phyloP scores from a whole-genome alignment of 192 early-diverging fungal genomes.

The Irineochytrium annulatum region DNA sequence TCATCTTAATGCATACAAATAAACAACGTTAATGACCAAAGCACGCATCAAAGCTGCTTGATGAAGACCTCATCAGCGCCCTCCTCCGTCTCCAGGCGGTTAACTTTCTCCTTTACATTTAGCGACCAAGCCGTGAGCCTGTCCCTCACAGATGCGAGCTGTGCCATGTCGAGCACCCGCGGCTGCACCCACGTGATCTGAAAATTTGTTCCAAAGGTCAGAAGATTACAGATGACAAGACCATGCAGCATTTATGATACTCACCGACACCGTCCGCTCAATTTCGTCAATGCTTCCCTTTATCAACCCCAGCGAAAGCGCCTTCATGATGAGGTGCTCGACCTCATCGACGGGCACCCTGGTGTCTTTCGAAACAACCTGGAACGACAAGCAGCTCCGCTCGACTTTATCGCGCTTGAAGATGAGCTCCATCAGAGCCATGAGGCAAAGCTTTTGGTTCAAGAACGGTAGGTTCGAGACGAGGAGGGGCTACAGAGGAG shows the following conservation, averaged over 20 bases:
- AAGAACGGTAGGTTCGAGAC: conserved; percentile 69
- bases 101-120: conserved; percentile 72
- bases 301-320: conserved; percentile 86
- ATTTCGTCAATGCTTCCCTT: conserved; percentile 96
- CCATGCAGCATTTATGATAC: conserved; percentile 16
- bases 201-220: conserved; percentile 22
- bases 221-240: conserved; percentile 6
- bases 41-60: no score
- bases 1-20: no score
- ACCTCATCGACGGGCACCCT: conserved; percentile 76
- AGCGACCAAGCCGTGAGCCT: conserved; percentile 81
- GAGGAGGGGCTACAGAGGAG: conserved; percentile 65
- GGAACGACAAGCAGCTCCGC: conserved; percentile 74
- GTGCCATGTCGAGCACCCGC: conserved; percentile 84
- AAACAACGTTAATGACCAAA: no score
- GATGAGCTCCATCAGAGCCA: conserved; percentile 92
- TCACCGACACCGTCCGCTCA: conserved; percentile 68
- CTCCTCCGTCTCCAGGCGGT: conserved; percentile 70
- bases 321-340: conserved; percentile 98
- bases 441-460: conserved; percentile 93
- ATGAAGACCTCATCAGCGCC: conserved; percentile 31
- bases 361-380: conserved; percentile 76
- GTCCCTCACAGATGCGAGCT: conserved; percentile 80
- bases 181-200: conserved; percentile 98
- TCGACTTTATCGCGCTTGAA: conserved; percentile 78